These are phyloP conservation scores for Colletotrichum tanaceti DNA, from an alignment of 2,329 filamentous ascomycete species.

Conservation along the genomic window DNA sequence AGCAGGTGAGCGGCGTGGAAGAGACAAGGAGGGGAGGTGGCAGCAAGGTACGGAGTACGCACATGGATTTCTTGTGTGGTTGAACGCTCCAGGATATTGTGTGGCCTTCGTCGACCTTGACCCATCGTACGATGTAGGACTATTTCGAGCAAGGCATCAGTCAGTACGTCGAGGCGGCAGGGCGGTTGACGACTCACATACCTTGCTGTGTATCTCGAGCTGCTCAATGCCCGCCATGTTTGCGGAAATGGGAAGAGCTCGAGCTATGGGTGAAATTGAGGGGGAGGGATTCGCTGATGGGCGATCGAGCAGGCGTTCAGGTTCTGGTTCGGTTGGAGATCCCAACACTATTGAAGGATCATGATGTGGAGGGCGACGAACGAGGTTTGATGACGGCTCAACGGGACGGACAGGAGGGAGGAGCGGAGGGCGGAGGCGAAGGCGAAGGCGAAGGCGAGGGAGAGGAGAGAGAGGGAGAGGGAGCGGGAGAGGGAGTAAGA, in stretches of 20 bases:
- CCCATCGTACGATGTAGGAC: slow-evolving; percentile 99
- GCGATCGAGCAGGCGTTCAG: not conserved
- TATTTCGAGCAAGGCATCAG: slow-evolving; percentile 52
- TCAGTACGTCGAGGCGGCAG: slow-evolving; percentile 32
- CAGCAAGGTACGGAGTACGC: slow-evolving; percentile 44
- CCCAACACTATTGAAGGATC: slow-evolving; percentile 23
- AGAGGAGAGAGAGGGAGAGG: slow-evolving; percentile 16
- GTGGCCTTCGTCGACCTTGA: slow-evolving; percentile 87
- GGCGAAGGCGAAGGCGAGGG: not conserved
- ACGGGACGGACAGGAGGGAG: slow-evolving; percentile 20
- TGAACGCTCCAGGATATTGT: slow-evolving; percentile 98
- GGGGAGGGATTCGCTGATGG: not conserved
- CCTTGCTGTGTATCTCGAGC: slow-evolving; percentile 97
- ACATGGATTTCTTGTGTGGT: slow-evolving; percentile 97
- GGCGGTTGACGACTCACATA: slow-evolving; percentile 55
- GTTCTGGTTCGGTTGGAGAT: slow-evolving; percentile 4
- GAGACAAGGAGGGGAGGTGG: slow-evolving; percentile 12
- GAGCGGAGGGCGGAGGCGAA: slow-evolving; percentile 13
- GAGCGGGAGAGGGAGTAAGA: slow-evolving; percentile 10
- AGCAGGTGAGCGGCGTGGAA: slow-evolving; percentile 18
- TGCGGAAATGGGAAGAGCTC: slow-evolving; percentile 24
- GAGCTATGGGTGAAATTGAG: slow-evolving; percentile 12
- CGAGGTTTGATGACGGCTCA: slow-evolving; percentile 15
- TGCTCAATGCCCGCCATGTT: slow-evolving; percentile 95
- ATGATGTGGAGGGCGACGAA: slow-evolving; percentile 27